A percentile compares a stretch with the other conserved stretches of the same genome.
phyloP scores from a whole-genome alignment of 78 protist species.

The Dictyostelium intermedium region DNA sequence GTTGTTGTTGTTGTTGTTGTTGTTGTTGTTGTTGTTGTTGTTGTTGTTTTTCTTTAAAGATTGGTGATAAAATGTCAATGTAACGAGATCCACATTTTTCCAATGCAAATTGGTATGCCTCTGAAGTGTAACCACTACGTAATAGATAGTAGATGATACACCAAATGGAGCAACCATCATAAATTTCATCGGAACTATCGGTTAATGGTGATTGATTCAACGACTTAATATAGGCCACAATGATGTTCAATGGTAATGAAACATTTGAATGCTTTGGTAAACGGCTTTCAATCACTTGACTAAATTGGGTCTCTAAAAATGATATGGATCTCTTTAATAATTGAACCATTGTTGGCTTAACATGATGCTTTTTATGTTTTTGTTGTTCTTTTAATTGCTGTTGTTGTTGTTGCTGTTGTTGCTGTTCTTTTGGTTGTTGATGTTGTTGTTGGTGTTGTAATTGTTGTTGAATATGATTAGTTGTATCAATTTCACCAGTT shows the following conservation, averaged over 20 bases:
- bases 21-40: neutral
- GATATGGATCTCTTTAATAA: neutral
- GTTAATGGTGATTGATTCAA: neutral
- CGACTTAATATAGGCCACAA: slow-evolving; percentile 1
- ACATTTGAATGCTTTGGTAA: slow-evolving; percentile 30
- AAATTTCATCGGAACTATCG: neutral
- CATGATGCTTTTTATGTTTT: neutral
- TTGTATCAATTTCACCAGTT: neutral
- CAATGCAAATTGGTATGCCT: neutral
- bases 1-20: neutral
- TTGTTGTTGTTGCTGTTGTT: neutral
- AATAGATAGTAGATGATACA: slow-evolving; percentile 23
- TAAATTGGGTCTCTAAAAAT: slow-evolving; percentile 36
- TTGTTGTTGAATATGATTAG: neutral
- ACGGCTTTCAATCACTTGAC: neutral
- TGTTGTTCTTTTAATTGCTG: neutral
- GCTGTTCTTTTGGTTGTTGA: neutral
- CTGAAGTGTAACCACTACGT: slow-evolving; percentile 19
- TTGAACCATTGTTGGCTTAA: neutral
- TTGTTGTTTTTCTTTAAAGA: slow-evolving; percentile 1
- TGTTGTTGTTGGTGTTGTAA: neutral
- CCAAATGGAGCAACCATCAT: slow-evolving; percentile 26
- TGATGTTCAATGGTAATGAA: slow-evolving; percentile 27
- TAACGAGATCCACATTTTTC: slow-evolving; percentile 7
- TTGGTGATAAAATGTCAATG: neutral